A percentile compares a stretch with the other conserved stretches of the same genome.
Evolutionary conservation across 441 rosid genomes (phyloP).

Genomic region (Adansonia rubrostipa): DNA sequence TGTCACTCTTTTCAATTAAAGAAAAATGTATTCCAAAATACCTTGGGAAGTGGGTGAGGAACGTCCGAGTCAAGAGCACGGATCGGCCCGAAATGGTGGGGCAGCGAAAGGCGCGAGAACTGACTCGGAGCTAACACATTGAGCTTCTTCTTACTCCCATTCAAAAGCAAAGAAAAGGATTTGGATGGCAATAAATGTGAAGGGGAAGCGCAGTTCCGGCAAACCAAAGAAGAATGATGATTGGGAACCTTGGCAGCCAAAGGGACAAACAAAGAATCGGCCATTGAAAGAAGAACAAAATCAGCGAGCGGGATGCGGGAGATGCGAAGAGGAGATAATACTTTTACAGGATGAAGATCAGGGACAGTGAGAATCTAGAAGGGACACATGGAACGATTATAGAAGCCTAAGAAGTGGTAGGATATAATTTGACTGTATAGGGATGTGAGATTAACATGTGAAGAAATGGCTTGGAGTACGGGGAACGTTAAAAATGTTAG

Average conservation of each 20-base stretch:
- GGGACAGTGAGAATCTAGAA: neutral
- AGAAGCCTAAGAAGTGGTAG: neutral
- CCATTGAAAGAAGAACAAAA: slow-evolving; percentile 1
- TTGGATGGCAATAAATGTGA: slow-evolving; percentile 11
- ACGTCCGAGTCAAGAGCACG: slow-evolving; percentile 60
- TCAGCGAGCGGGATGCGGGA: neutral
- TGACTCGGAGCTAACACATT: slow-evolving; percentile 18
- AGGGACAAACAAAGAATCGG: slow-evolving; percentile 4
- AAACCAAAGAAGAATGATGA: neutral
- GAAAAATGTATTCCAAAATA: slow-evolving; percentile 21
- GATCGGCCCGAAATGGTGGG: slow-evolving; percentile 44
- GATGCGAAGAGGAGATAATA: neutral
- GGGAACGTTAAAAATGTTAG: neutral
- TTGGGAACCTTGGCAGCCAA: slow-evolving; percentile 10
- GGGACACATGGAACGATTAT: neutral
- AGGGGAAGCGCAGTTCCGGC: neutral
- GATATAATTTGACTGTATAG: neutral
- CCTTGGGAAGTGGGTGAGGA: slow-evolving; percentile 60
- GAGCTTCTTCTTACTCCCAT: neutral
- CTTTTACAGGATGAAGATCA: neutral
- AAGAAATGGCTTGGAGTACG: neutral
- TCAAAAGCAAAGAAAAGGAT: neutral
- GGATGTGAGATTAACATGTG: slow-evolving; percentile 2
- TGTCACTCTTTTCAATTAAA: neutral
- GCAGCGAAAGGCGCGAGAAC: slow-evolving; percentile 31